Evolutionary conservation across 768 basidiomycete genomes (phyloP), one percentile per base, ranked within the genome.

Genomic region (Zangia roseola): DNA sequence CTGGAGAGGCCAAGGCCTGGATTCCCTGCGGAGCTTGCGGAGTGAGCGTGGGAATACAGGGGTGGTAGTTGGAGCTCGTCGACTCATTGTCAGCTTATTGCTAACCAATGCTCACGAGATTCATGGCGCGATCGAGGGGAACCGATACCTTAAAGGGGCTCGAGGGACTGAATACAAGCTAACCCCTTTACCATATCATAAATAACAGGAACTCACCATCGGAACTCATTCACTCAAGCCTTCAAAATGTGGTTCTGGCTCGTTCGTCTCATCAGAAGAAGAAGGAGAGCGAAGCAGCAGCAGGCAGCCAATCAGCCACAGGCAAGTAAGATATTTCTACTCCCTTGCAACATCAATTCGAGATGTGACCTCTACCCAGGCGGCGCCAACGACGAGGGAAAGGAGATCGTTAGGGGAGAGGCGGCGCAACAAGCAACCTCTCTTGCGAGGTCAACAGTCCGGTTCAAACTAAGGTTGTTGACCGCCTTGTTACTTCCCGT

Each of bases 1-100:
- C 61, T 91, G 58, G 80, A 84, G 39, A 60, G 75, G 25, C 81
- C 81, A 12, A 66, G 57, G 38, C n/a, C n/a, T n/a, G n/a, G n/a
- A n/a, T 5, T 49, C 5, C 59, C 59, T 25, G 20, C 33, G 2
- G 25, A 14, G n/a, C 3, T n/a, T 26, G 19, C 19, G 17, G 26
- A 21, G 14, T 45, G 38, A 51, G 10, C n/a, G 17, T n/a, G 16
- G 6, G 31, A 9, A 16, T 45, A 16, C 2, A 19, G 8, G 23
- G 17, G 34, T 43, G n/a, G n/a, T n/a, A n/a, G n/a, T n/a, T n/a
- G n/a, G n/a, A n/a, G n/a, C n/a, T n/a, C n/a, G n/a, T n/a, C n/a
- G n/a, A n/a, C n/a, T n/a, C n/a, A n/a, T n/a, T n/a, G n/a, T n/a
- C n/a, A n/a, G n/a, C n/a, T n/a, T n/a, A n/a, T n/a, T n/a, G n/a